Evolutionary conservation across 495 filamentous ascomycete genomes (phyloP).

Genomic region (Pyrenula massariospora): DNA sequence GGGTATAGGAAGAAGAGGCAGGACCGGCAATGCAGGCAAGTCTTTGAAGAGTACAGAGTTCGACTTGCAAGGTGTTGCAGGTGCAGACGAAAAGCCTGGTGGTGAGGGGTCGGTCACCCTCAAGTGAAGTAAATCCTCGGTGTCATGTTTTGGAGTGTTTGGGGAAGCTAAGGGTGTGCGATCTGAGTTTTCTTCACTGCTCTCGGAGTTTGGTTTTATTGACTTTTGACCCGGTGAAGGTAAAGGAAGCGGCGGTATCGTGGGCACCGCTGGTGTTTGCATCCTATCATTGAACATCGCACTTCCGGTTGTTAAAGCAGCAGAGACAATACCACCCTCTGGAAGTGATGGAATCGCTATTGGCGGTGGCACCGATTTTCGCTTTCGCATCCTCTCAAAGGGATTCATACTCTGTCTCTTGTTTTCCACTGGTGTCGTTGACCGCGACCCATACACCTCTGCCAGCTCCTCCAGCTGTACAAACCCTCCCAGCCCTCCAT

Average conservation of each 20-base stretch:
- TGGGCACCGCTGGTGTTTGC: neutral
- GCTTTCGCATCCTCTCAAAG: neutral
- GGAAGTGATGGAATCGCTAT: neutral
- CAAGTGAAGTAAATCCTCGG: neutral
- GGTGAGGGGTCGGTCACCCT: neutral
- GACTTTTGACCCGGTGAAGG: neutral
- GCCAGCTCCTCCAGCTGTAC: neutral
- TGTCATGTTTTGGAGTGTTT: neutral
- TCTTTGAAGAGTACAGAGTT: neutral
- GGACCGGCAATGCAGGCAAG: neutral
- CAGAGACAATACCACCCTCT: neutral
- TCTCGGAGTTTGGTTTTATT: neutral
- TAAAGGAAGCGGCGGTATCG: neutral
- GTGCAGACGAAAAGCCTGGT: neutral
- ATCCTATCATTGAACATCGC: neutral
- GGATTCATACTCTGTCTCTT: neutral
- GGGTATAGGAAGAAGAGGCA: neutral
- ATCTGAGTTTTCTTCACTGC: neutral
- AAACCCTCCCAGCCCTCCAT: neutral
- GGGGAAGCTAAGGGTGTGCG: neutral
- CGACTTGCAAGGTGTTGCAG: neutral
- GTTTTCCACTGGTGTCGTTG: neutral
- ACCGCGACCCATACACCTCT: neutral
- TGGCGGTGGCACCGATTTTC: neutral
- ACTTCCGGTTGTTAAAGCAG: neutral